phyloP scores from a whole-genome alignment of 139 green algal genomes.

The Asterochloris erici region DNA sequence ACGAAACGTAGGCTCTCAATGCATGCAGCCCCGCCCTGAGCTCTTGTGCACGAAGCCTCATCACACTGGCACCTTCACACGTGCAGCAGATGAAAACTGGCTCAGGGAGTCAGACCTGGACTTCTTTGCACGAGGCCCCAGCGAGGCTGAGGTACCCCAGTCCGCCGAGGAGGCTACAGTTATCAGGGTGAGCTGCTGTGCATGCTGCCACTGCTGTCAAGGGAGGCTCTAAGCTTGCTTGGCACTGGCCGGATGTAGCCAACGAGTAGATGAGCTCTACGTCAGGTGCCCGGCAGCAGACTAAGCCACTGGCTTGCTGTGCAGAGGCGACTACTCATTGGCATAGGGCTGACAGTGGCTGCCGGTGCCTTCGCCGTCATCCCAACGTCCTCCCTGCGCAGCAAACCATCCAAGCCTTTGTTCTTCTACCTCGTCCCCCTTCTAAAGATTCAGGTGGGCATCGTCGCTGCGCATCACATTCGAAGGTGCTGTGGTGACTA shows the following conservation, averaged over 20 bases:
- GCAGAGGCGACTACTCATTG: slow-evolving; percentile 26
- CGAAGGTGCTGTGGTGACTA: not conserved
- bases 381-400: slow-evolving; percentile 55
- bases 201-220: not conserved
- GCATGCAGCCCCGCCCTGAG: not conserved
- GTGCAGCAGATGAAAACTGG: slow-evolving; percentile 16
- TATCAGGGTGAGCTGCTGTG: not conserved
- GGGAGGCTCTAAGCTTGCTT: too few relatives aligned
- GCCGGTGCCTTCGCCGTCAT: slow-evolving; percentile 60
- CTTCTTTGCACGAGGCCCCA: slow-evolving; percentile 17
- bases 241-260: too few relatives aligned
- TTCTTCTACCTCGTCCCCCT: slow-evolving; percentile 74
- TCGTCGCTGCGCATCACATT: not conserved
- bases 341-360: slow-evolving; percentile 25
- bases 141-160: not conserved
- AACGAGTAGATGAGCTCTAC: too few relatives aligned
- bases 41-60: not conserved
- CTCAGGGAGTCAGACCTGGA: not conserved
- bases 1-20: not conserved
- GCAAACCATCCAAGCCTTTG: slow-evolving; percentile 58
- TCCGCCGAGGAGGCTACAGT: not conserved
- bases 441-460: slow-evolving; percentile 41
- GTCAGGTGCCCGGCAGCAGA: too few relatives aligned
- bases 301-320: too few relatives aligned
- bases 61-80: not conserved